Evolutionary conservation across 2,329 filamentous ascomycete species (phyloP), one percentile per base, ranked within the genome.

Genomic region (Sarocladium kiliense): DNA sequence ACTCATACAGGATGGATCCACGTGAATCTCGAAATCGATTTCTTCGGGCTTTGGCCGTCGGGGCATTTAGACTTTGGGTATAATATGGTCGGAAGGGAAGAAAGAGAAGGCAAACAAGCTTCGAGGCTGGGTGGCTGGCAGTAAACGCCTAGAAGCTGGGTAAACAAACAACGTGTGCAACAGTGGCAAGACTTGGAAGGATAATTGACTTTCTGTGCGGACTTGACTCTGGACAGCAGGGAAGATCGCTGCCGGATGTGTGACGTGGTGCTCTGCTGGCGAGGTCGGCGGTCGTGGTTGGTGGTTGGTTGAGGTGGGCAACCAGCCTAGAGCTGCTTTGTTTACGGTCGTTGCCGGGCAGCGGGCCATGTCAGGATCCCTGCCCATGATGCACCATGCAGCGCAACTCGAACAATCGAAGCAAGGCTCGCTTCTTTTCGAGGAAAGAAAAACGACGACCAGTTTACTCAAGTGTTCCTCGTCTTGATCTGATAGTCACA

Each of bases 1-100:
- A 62, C 66, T 73, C 55, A 73, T 47, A 61, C 74, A 77, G 54
- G 73, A 77, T 42, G 65, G 64, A 62, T 80, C 77, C 62, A 77
- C 68, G 68, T 76, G 74, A 60, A 76, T 79, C 9, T 76, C 65
- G 58, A 80, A 78, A 59, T 78, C 71, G 60, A 69, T 61, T 57
- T 76, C 70, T 55, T 64, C 47, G 14, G 47, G 61, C 58, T 60
- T 64, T 18, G 61, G 63, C 39, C 63, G 63, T 59, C 66, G 64
- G 63, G 65, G 61, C 63, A 64, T 64, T 45, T 47, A 55, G 4
- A 49, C 14, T 27, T 25, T n/a, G 32, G 26, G 32, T 36, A 37
- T 30, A 27, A 18, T n/a, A 27, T 14, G 50, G 36, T 10, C 32
- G 21, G 21, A 19, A 19, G 36, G 50, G 25, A 26, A 44, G 49